Conservation (phyloP, 148 eudicot genomes). For the Spergularia bocconei region DNA sequence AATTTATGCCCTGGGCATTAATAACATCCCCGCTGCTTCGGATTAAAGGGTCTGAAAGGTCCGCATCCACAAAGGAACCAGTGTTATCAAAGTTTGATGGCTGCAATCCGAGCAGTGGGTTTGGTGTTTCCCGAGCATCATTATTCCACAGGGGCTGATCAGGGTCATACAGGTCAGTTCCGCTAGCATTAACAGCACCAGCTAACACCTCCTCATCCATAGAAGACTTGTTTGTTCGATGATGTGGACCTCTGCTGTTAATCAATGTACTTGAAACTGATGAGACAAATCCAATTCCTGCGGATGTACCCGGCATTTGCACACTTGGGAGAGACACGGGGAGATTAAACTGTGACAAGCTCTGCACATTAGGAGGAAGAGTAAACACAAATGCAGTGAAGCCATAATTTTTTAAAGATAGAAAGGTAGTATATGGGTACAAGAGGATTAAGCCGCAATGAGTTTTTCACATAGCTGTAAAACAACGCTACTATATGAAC, state of each 20-base stretch:
- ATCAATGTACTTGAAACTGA: constrained; percentile 48
- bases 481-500: neutral
- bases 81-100: constrained; percentile 45
- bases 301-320: constrained; percentile 52
- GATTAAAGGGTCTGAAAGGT: constrained; percentile 37
- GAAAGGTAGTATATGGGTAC: neutral
- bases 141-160: constrained; percentile 92
- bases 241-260: constrained; percentile 42
- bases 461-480: neutral
- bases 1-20: constrained; percentile 51
- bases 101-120: constrained; percentile 39
- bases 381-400: neutral
- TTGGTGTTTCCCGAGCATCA: constrained; percentile 55
- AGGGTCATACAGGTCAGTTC: constrained; percentile 92
- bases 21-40: constrained; percentile 37
- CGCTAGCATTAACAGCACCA: constrained; percentile 40
- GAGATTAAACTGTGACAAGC: constrained; percentile 95
- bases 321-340: constrained; percentile 85
- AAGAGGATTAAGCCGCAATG: neutral
- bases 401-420: neutral
- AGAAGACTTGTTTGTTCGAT: constrained; percentile 50
- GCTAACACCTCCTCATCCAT: constrained; percentile 42
- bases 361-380: constrained; percentile 47
- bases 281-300: constrained; percentile 56
- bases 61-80: constrained; percentile 44